Evolutionary conservation across 192 early-diverging fungal species (phyloP), one percentile per base, ranked within the genome.

Genomic region (Entomortierella parvispora): DNA sequence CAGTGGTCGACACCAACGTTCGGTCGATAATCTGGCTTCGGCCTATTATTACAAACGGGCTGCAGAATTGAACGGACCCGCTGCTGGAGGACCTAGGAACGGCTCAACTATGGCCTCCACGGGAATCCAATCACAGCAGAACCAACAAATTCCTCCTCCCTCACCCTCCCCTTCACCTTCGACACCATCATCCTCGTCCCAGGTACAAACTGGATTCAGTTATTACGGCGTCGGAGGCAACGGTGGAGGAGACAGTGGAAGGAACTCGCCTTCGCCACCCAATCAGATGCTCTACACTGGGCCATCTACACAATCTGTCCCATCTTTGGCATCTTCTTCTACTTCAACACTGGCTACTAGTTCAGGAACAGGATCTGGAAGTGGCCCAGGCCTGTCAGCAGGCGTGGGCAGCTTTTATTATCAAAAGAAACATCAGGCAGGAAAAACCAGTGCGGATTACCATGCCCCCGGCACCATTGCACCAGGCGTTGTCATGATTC

Each of bases 11-110:
- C 72, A 55, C 25, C 72, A 76, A 33, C 65, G 65, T 0, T 68
- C 74, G 5, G 44, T 68, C 10, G 65, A 77, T 45, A 77, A 77
- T 42, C 45, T 77, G 1, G 48, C 65, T 3, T 77, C 74, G 6
- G 58, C 72, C 47, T 68, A 77, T 34, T 68, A 68, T 47, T 68
- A 58, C 42, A 68, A 28, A 26, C 65, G 66, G 0, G 72, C 72
- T 6, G 53, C 64, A 15, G 65, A 76, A 9, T n/a, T 57, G 23
- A 69, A 37, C 49, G 20, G n/a, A 3, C 18, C 31, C 31, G 28
- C 54, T 34, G 12, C 49, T 51, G 37, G 37, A 40, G 12, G n/a
- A n/a, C n/a, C n/a, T n/a, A n/a, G n/a, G n/a, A n/a, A n/a, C n/a
- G n/a, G n/a, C n/a, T n/a, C n/a, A 28, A 44, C 58, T 53, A 43